Evolutionary conservation across 306 rosid species (phyloP).

Genomic region (Trifolium subterraneum): DNA sequence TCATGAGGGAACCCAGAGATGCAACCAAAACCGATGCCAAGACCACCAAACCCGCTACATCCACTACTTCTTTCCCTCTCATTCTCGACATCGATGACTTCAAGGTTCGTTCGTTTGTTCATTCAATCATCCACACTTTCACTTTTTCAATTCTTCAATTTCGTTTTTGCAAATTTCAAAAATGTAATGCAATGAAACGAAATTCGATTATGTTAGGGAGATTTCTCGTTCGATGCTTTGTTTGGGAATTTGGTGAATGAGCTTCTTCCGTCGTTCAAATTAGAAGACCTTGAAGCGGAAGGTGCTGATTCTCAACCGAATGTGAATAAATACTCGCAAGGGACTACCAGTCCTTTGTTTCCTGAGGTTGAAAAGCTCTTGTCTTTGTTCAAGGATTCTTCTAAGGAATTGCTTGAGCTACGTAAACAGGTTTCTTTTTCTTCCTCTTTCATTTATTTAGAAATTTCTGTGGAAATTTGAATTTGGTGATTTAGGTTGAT

Average conservation of each 20-base stretch:
- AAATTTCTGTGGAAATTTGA: slow-evolving; percentile 19
- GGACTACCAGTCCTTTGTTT: slow-evolving; percentile 63
- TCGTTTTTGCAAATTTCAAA: not conserved
- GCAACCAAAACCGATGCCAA: slow-evolving; percentile 44
- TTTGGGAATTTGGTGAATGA: slow-evolving; percentile 91
- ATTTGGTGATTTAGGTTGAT: slow-evolving; percentile 52
- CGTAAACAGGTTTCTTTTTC: slow-evolving; percentile 72
- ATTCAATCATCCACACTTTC: not conserved
- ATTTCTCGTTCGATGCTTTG: slow-evolving; percentile 93
- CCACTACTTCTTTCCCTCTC: slow-evolving; percentile 74
- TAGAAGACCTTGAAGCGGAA: slow-evolving; percentile 76
- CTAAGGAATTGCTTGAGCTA: slow-evolving; percentile 90
- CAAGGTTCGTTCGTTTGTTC: slow-evolving; percentile 57
- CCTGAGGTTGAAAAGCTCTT: slow-evolving; percentile 90
- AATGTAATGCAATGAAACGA: not conserved
- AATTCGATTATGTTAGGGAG: slow-evolving; percentile 61
- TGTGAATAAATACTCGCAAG: slow-evolving; percentile 64
- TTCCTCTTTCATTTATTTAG: not conserved
- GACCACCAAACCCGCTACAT: slow-evolving; percentile 52
- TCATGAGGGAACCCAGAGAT: slow-evolving; percentile 79
- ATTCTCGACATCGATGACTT: slow-evolving; percentile 88
- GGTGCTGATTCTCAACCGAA: slow-evolving; percentile 64
- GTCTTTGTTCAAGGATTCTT: slow-evolving; percentile 87
- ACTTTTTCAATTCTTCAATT: not conserved
- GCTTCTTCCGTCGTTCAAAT: slow-evolving; percentile 85